Evolutionary conservation across 2,329 filamentous ascomycete genomes (phyloP).

Genomic region (Venturia oleaginea): DNA sequence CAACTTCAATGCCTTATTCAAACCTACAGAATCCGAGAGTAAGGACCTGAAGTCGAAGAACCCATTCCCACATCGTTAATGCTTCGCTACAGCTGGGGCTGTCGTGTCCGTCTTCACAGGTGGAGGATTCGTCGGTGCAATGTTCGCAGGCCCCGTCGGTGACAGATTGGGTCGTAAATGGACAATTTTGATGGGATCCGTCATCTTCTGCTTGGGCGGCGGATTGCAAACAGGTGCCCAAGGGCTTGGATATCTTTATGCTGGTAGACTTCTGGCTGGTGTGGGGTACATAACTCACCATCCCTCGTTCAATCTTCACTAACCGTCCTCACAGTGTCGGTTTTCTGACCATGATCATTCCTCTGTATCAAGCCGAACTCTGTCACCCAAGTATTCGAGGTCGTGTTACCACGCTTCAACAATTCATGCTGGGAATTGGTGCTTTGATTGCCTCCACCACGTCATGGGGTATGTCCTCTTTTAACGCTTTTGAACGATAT

Average conservation of each 20-base stretch:
- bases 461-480: constrained; percentile 46
- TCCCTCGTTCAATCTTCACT: constrained; percentile 20
- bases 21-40: constrained; percentile 30
- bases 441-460: constrained; percentile 65
- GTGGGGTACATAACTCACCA: constrained; percentile 42
- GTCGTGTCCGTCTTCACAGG: constrained; percentile 72
- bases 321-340: constrained; percentile 39
- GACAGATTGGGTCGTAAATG: constrained; percentile 58
- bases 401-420: constrained; percentile 64
- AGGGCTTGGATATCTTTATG: constrained; percentile 53
- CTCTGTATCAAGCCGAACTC: constrained; percentile 71
- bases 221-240: constrained; percentile 62
- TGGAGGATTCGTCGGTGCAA: constrained; percentile 63
- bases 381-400: constrained; percentile 71
- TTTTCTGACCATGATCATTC: constrained; percentile 54
- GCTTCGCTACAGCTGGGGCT: constrained; percentile 39
- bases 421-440: constrained; percentile 76
- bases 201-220: constrained; percentile 65
- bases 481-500: not conserved
- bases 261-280: constrained; percentile 61
- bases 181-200: constrained; percentile 63
- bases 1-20: constrained; percentile 34
- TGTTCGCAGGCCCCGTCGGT: constrained; percentile 52
- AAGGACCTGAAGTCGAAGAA: not conserved
- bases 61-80: not conserved